These are phyloP conservation scores for Beauveria australis DNA, from an alignment of 2,329 filamentous ascomycete genomes.

Conservation along the genomic window DNA sequence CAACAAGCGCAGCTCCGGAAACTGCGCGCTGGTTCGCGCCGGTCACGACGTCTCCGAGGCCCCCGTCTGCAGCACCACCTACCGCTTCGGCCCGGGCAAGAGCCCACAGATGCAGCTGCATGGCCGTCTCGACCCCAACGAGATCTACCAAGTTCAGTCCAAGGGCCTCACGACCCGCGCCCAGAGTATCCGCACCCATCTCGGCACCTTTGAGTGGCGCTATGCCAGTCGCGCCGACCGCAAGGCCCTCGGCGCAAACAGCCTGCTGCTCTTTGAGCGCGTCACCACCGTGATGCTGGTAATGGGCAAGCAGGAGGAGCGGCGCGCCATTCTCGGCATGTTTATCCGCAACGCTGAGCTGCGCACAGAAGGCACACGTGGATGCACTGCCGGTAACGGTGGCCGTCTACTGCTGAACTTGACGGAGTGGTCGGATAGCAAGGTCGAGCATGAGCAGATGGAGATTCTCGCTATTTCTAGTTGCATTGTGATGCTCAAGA, in stretches of 20 bases:
- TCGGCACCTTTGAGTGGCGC: conserved; percentile 47
- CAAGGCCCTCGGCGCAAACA: conserved; percentile 31
- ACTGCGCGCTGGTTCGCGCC: conserved; percentile 38
- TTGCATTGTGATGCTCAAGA: conserved; percentile 55
- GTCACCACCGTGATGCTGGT: conserved; percentile 26
- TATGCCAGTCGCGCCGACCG: conserved; percentile 42
- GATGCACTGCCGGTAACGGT: conserved; percentile 39
- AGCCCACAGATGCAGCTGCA: conserved; percentile 36
- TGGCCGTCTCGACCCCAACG: conserved; percentile 11
- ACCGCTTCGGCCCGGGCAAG: conserved; percentile 47
- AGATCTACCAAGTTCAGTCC: conserved; percentile 21
- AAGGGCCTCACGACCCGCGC: conserved; percentile 39
- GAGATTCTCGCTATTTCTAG: conserved; percentile 47
- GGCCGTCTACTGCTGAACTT: conserved; percentile 39
- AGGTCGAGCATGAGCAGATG: conserved; percentile 29
- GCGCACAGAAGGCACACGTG: conserved; percentile 31
- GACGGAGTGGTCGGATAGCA: conserved; percentile 24
- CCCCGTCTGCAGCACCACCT: conserved; percentile 43
- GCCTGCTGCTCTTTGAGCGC: conserved; percentile 43
- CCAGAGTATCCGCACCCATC: conserved; percentile 36
- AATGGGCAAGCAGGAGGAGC: conserved; percentile 21
- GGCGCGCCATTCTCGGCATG: conserved; percentile 29
- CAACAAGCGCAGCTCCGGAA: conserved; percentile 36
- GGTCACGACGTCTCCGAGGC: conserved; percentile 22
- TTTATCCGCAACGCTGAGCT: conserved; percentile 33